phyloP scores from a whole-genome alignment of 345 rosid genomes.

The Geranium rotundifolium region DNA sequence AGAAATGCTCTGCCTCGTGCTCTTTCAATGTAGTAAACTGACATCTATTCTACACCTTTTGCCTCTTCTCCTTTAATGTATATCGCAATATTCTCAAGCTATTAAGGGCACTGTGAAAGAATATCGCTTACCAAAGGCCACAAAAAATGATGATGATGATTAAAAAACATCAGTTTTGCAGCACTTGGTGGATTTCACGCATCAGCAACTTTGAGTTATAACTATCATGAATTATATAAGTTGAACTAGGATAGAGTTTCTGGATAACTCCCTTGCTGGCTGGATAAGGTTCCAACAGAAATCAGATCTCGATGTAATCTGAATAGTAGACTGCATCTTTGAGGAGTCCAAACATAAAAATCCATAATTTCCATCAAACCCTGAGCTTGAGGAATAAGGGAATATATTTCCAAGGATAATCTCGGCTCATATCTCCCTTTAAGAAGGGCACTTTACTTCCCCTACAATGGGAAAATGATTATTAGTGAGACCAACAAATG shows the following conservation, averaged over 20 bases:
- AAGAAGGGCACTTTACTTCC: slow-evolving; percentile 69
- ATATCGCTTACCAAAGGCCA: too few relatives aligned
- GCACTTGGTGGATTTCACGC: slow-evolving; percentile 38
- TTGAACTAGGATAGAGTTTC: slow-evolving; percentile 18
- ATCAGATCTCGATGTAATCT: slow-evolving; percentile 50
- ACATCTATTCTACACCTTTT: too few relatives aligned
- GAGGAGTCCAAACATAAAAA: slow-evolving; percentile 63
- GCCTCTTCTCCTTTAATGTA: too few relatives aligned
- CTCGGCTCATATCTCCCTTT: slow-evolving; percentile 21
- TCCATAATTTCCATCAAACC: slow-evolving; percentile 84
- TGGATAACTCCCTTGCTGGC: slow-evolving; percentile 51
- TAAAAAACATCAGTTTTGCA: slow-evolving; percentile 16
- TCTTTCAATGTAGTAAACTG: too few relatives aligned
- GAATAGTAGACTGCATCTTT: slow-evolving; percentile 41
- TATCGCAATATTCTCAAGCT: too few relatives aligned
- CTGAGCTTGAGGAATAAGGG: slow-evolving; percentile 68
- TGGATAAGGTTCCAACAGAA: slow-evolving; percentile 72
- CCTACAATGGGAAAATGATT: too few relatives aligned
- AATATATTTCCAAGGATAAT: slow-evolving; percentile 52
- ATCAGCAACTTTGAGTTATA: slow-evolving; percentile 24
- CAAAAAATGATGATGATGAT: too few relatives aligned
- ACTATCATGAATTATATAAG: slow-evolving; percentile 38
- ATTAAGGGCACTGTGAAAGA: too few relatives aligned
- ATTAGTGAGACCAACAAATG: too few relatives aligned
- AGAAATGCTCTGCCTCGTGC: too few relatives aligned